Evolutionary conservation across 345 rosid genomes (phyloP).

Genomic region (Melastoma malabathricum): DNA sequence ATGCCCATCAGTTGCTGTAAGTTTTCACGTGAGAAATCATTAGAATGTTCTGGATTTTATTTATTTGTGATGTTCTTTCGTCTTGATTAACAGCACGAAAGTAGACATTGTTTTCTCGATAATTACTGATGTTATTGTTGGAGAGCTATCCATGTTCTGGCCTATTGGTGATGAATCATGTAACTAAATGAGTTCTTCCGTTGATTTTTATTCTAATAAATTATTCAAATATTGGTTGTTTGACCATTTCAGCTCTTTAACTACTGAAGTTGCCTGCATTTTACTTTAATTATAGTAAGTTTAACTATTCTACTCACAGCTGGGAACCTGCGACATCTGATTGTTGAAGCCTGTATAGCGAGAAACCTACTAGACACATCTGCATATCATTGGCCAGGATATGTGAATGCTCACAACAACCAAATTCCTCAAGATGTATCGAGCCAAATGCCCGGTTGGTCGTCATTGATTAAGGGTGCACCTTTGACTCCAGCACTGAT

Average conservation of each 20-base stretch:
- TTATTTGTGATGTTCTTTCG: too few relatives aligned
- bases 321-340: slow-evolving; percentile 91
- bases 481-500: slow-evolving; percentile 64
- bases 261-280: too few relatives aligned
- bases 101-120: too few relatives aligned
- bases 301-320: slow-evolving; percentile 27
- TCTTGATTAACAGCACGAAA: too few relatives aligned
- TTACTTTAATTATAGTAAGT: not conserved
- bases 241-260: not conserved
- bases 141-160: too few relatives aligned
- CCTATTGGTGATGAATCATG: too few relatives aligned
- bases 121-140: too few relatives aligned
- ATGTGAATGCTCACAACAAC: slow-evolving; percentile 36
- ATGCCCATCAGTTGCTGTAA: slow-evolving; percentile 65
- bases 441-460: slow-evolving; percentile 59
- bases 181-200: too few relatives aligned
- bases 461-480: slow-evolving; percentile 75
- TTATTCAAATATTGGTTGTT: too few relatives aligned
- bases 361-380: slow-evolving; percentile 84
- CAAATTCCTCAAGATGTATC: slow-evolving; percentile 49
- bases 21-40: slow-evolving; percentile 9
- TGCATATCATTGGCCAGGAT: slow-evolving; percentile 88
- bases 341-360: slow-evolving; percentile 91
- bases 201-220: too few relatives aligned
- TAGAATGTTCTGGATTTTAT: too few relatives aligned